Percentiles rank a stretch among this genome's conserved stretches.
Conservation (phyloP, 2,329 filamentous ascomycete species). For the Arthrobotrys pseudoclavata region DNA sequence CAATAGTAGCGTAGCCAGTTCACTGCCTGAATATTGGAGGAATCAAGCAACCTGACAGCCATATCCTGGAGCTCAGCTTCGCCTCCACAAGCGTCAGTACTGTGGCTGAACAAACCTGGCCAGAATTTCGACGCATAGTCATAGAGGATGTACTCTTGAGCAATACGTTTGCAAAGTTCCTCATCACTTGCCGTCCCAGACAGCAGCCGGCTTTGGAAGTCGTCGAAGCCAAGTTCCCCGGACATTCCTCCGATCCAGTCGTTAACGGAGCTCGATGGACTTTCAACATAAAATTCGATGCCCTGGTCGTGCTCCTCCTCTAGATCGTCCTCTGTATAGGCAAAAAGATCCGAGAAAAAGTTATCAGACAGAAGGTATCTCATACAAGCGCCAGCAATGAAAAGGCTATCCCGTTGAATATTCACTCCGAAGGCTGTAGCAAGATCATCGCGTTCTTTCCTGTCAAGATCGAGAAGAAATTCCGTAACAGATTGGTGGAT, state of each 20-base stretch:
- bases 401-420: constrained; percentile 5
- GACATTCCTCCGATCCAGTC: not conserved
- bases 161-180: constrained; percentile 7
- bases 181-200: not conserved
- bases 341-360: constrained; percentile 16
- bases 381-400: constrained; percentile 23
- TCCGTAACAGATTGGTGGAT: constrained; percentile 27
- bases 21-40: not conserved
- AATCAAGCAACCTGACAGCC: constrained; percentile 2
- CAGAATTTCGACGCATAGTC: constrained; percentile 35
- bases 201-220: not conserved
- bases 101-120: constrained; percentile 7
- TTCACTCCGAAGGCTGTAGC: constrained; percentile 12
- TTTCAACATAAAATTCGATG: not conserved
- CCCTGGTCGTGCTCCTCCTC: not conserved
- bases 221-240: constrained; percentile 10
- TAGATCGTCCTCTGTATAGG: not conserved
- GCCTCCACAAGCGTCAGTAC: not conserved
- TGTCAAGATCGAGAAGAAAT: constrained; percentile 26
- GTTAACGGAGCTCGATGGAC: not conserved
- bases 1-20: constrained; percentile 26
- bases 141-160: constrained; percentile 8
- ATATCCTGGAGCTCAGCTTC: constrained; percentile 6
- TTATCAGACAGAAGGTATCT: constrained; percentile 27
- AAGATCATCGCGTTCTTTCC: not conserved